These are phyloP conservation scores for Vitis vinifera DNA, from an alignment of 164 flowering plant species.

Conservation along the genomic window DNA sequence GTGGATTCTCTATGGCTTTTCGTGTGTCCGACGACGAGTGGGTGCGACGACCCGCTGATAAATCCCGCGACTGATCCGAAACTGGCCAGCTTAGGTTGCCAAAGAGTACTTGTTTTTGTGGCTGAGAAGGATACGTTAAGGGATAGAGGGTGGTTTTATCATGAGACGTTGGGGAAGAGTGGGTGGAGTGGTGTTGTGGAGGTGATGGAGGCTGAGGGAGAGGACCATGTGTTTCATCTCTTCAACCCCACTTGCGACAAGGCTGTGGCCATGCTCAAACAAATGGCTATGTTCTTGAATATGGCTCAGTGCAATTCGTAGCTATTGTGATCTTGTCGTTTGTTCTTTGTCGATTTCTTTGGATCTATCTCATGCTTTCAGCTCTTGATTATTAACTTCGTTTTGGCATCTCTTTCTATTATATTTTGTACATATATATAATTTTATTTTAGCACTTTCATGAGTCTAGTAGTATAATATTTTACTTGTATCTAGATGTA, in stretches of 20 bases:
- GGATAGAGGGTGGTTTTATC: conserved; percentile 23
- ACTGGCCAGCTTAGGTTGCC: conserved; percentile 23
- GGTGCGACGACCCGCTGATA: conserved; percentile 19
- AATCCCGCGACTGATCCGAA: conserved; percentile 16
- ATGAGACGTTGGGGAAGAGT: conserved; percentile 28
- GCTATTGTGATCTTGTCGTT: too few relatives aligned
- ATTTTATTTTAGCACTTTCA: too few relatives aligned
- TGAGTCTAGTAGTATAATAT: too few relatives aligned
- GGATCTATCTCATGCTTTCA: too few relatives aligned
- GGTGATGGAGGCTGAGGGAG: conserved; percentile 27
- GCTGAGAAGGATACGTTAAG: conserved; percentile 33
- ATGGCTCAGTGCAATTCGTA: not conserved
- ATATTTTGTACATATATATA: too few relatives aligned
- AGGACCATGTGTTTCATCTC: conserved; percentile 31
- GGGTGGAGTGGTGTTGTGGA: conserved; percentile 38
- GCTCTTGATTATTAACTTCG: too few relatives aligned
- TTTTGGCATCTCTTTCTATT: too few relatives aligned
- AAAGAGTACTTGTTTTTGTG: conserved; percentile 29
- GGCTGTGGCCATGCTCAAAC: conserved; percentile 19
- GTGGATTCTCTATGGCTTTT: conserved; percentile 11
- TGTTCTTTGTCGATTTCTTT: too few relatives aligned
- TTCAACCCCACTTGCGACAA: conserved; percentile 16
- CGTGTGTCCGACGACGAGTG: conserved; percentile 10
- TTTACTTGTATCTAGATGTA: too few relatives aligned
- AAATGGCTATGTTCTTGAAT: conserved; percentile 26